These are phyloP conservation scores for Moesziomyces antarcticus DNA, from an alignment of 1,284 basidiomycete genomes.

Conservation along the genomic window DNA sequence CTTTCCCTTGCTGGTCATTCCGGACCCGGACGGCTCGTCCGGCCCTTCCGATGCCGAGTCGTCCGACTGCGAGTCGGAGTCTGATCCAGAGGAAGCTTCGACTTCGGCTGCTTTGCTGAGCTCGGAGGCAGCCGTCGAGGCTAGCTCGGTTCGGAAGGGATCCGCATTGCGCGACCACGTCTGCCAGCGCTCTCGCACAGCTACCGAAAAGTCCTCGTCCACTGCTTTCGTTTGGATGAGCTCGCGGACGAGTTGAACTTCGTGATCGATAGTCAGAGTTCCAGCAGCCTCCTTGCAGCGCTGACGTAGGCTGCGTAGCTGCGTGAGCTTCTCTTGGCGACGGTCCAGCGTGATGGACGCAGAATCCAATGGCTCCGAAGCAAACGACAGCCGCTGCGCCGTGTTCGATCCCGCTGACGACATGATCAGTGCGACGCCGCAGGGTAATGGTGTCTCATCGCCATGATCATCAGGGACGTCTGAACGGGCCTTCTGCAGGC, in stretches of 20 bases:
- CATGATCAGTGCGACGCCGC: conserved; percentile 1
- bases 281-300: conserved; percentile 5
- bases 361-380: conserved; percentile 22
- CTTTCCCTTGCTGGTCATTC: conserved; percentile 9
- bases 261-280: conserved; percentile 22
- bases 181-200: conserved; percentile 44
- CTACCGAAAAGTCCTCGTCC: conserved; percentile 41
- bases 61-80: conserved; percentile 19
- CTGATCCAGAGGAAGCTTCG: conserved; percentile 6
- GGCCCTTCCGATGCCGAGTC: conserved; percentile 10
- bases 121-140: conserved; percentile 30
- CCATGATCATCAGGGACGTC: background rate
- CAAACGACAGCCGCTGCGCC: conserved; percentile 6
- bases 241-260: conserved; percentile 18
- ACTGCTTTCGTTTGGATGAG: conserved; percentile 18
- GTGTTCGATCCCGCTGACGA: background rate
- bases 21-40: conserved; percentile 1
- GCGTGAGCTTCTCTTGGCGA: conserved; percentile 9
- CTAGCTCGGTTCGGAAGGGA: conserved; percentile 28
- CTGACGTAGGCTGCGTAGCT: conserved; percentile 9
- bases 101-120: background rate
- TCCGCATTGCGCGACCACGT: conserved; percentile 38
- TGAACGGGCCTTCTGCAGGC: too few relatives aligned
- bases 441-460: background rate
- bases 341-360: conserved; percentile 21